Percentiles rank a stretch among this genome's conserved stretches.
Conservation (phyloP, 1,284 basidiomycete genomes). For the Mycosarcoma maydis region DNA sequence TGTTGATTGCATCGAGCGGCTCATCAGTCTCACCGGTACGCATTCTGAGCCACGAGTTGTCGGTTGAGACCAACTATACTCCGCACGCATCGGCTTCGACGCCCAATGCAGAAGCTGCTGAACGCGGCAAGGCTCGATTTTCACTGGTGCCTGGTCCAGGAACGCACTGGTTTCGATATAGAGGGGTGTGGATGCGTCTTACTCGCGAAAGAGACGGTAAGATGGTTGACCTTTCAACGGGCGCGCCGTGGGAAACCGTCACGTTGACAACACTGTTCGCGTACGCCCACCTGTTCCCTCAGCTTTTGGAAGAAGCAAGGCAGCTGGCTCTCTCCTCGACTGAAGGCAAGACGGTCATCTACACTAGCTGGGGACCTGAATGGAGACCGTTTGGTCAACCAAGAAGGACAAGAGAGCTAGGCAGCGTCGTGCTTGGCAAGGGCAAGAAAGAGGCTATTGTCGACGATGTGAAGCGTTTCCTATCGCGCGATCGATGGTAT, state of each 20-base stretch:
- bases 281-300: slow-evolving; percentile 82
- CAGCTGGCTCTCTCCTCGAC: slow-evolving; percentile 84
- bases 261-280: slow-evolving; percentile 90
- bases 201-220: slow-evolving; percentile 82
- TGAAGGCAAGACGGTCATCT: slow-evolving; percentile 94
- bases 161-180: slow-evolving; percentile 89
- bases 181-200: slow-evolving; percentile 87
- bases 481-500: slow-evolving; percentile 90
- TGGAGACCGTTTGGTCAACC: slow-evolving; percentile 97
- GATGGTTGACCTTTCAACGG: slow-evolving; percentile 88
- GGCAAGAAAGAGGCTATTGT: slow-evolving; percentile 83
- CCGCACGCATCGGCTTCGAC: slow-evolving; percentile 38
- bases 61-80: slow-evolving; percentile 80
- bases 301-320: slow-evolving; percentile 85
- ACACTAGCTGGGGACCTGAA: slow-evolving; percentile 94
- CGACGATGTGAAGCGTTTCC: slow-evolving; percentile 82
- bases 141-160: slow-evolving; percentile 95
- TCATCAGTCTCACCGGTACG: slow-evolving; percentile 67
- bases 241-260: slow-evolving; percentile 96
- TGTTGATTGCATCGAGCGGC: slow-evolving; percentile 64
- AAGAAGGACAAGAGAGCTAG: slow-evolving; percentile 82
- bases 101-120: slow-evolving; percentile 37
- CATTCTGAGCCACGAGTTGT: slow-evolving; percentile 78
- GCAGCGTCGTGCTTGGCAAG: slow-evolving; percentile 87
- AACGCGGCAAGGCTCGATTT: slow-evolving; percentile 72